phyloP scores from a whole-genome alignment of 164 flowering plant genomes.

The Brasenia schreberi region DNA sequence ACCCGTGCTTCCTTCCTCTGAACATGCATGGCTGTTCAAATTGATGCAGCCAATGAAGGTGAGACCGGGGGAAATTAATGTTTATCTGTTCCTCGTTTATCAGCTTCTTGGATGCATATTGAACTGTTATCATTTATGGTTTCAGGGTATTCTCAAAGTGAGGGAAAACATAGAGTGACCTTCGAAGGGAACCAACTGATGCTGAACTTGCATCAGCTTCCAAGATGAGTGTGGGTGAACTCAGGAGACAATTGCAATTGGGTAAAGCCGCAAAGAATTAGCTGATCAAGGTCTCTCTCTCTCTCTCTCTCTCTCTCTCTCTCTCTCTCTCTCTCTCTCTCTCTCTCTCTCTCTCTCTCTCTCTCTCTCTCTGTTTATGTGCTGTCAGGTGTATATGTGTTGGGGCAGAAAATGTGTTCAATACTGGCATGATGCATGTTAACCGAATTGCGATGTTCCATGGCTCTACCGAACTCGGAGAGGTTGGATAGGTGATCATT shows the following conservation, averaged over 20 bases:
- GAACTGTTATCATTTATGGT: background rate
- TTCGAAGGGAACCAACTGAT: constrained; percentile 58
- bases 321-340: background rate
- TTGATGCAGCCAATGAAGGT: constrained; percentile 96
- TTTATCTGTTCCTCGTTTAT: background rate
- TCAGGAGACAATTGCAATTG: constrained; percentile 44
- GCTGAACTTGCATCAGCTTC: constrained; percentile 48
- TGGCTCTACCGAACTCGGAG: no score
- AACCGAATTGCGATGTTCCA: no score
- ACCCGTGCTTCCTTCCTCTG: constrained; percentile 77
- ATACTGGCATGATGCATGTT: no score
- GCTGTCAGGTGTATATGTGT: no score
- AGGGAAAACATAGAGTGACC: constrained; percentile 35
- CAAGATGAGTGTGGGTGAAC: constrained; percentile 31
- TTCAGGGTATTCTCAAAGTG: constrained; percentile 51
- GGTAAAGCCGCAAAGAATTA: constrained; percentile 88
- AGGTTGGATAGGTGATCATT: no score
- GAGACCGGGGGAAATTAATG: constrained; percentile 1
- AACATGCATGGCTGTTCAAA: constrained; percentile 78
- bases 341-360: background rate
- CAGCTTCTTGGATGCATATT: background rate
- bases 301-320: background rate
- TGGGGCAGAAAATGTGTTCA: no score
- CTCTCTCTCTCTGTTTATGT: background rate
- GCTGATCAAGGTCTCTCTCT: constrained; percentile 59